Conservation (phyloP, 495 filamentous ascomycete genomes). For the Hypoxylon rickii region DNA sequence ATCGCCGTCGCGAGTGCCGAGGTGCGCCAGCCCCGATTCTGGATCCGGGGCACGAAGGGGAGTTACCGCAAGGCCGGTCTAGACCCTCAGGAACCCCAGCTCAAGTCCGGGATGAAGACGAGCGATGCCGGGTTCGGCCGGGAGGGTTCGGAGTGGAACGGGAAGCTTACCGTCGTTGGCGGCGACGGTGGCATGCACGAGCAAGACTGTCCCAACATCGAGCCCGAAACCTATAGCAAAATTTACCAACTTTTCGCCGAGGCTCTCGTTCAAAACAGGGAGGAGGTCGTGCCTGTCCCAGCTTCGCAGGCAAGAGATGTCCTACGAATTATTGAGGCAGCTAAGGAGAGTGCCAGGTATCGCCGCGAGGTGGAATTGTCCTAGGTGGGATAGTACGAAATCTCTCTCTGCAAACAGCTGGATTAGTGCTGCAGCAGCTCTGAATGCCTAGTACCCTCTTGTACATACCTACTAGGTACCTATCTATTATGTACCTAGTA, state of each 20-base stretch:
- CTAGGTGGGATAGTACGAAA: too few species aligned
- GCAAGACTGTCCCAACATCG: conserved; percentile 60
- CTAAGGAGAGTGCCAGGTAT: conserved; percentile 66
- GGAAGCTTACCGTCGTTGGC: conserved; percentile 46
- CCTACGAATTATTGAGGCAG: conserved; percentile 74
- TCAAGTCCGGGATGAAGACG: conserved; percentile 69
- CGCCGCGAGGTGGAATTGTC: conserved; percentile 63
- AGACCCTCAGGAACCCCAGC: conserved; percentile 82
- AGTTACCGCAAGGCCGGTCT: conserved; percentile 81
- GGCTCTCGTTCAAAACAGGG: conserved; percentile 63
- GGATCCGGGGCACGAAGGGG: conserved; percentile 79
- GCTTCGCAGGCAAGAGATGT: conserved; percentile 72
- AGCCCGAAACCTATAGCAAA: conserved; percentile 71
- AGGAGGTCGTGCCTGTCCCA: conserved; percentile 69
- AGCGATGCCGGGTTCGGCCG: conserved; percentile 68
- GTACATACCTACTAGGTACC: too few species aligned
- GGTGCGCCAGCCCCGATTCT: conserved; percentile 73
- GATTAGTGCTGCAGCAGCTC: too few species aligned
- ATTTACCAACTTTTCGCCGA: conserved; percentile 74
- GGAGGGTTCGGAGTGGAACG: conserved; percentile 56
- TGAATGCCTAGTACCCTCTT: too few species aligned
- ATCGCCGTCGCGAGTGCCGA: conserved; percentile 73
- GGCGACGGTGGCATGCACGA: conserved; percentile 45
- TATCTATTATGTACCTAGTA: too few species aligned
- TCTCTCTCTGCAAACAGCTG: too few species aligned